phyloP scores from a whole-genome alignment of 2,329 filamentous ascomycete genomes.

The Colletotrichum neosansevieriae region DNA sequence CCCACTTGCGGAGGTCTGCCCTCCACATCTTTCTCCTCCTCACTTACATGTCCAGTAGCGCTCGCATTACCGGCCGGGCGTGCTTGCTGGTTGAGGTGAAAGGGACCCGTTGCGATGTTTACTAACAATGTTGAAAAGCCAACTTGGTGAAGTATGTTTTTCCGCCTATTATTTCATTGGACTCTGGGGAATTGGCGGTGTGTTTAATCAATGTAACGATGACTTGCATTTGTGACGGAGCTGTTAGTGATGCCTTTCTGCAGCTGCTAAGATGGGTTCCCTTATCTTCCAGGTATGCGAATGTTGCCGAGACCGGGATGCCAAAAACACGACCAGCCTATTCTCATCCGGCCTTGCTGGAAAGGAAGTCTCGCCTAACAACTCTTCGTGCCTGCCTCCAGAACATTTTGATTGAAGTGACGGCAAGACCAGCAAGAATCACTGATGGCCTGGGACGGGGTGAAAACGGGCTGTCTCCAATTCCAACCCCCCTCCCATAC shows the following conservation, averaged over 20 bases:
- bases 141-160: background rate
- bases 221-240: slow-evolving; percentile 31
- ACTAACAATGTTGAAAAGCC: background rate
- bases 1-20: background rate
- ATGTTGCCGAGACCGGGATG: too few relatives aligned
- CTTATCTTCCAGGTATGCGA: background rate
- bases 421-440: too few relatives aligned
- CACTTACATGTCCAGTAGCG: background rate
- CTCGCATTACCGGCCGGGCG: slow-evolving; percentile 6
- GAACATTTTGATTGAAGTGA: too few relatives aligned
- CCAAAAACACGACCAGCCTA: too few relatives aligned
- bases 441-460: background rate
- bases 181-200: slow-evolving; percentile 17
- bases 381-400: too few relatives aligned
- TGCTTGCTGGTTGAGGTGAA: slow-evolving; percentile 25
- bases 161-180: slow-evolving; percentile 16
- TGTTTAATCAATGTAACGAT: slow-evolving; percentile 28
- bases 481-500: background rate
- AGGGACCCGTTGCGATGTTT: slow-evolving; percentile 21
- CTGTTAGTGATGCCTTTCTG: slow-evolving; percentile 21
- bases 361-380: too few relatives aligned
- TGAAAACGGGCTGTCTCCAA: background rate
- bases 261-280: background rate
- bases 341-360: too few relatives aligned
- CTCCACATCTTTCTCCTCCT: slow-evolving; percentile 3